A percentile compares a stretch with the other conserved stretches of the same genome.
phyloP scores from a whole-genome alignment of 768 basidiomycete species.

The Agaricus blazei region DNA sequence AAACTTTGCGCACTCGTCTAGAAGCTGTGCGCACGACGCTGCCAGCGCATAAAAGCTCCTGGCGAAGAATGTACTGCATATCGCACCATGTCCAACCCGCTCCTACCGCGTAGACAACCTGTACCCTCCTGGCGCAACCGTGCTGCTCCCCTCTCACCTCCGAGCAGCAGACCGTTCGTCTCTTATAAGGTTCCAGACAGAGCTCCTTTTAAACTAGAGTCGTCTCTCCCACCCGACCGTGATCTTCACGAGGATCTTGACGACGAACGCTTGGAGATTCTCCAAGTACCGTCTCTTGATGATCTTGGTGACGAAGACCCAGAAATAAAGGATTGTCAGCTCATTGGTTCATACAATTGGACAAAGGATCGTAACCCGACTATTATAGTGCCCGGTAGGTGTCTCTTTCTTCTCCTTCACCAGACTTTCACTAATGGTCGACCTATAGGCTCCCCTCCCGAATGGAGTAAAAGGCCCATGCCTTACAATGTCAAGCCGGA shows the following conservation, averaged over 20 bases:
- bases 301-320: slow-evolving; percentile 22
- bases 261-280: slow-evolving; percentile 20
- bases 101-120: slow-evolving; percentile 3
- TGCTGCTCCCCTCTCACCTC: slow-evolving; percentile 1
- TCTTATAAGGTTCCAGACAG: background rate
- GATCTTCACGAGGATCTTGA: slow-evolving; percentile 31
- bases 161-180: slow-evolving; percentile 7
- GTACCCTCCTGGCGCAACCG: slow-evolving; percentile 3
- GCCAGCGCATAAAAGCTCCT: background rate
- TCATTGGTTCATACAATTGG: slow-evolving; percentile 59
- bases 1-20: background rate
- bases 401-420: background rate
- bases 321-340: slow-evolving; percentile 29
- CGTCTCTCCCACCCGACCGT: slow-evolving; percentile 25
- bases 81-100: slow-evolving; percentile 3
- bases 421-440: background rate
- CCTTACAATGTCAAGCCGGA: slow-evolving; percentile 57
- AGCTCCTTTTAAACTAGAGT: background rate
- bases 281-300: slow-evolving; percentile 17
- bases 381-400: slow-evolving; percentile 45
- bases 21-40: background rate
- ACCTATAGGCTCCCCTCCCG: slow-evolving; percentile 48
- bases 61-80: background rate
- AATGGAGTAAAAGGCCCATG: slow-evolving; percentile 43
- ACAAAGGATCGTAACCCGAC: slow-evolving; percentile 36